A percentile compares a stretch with the other conserved stretches of the same genome.
phyloP scores from a whole-genome alignment of 768 basidiomycete genomes.

The Panaeolus papilionaceus region DNA sequence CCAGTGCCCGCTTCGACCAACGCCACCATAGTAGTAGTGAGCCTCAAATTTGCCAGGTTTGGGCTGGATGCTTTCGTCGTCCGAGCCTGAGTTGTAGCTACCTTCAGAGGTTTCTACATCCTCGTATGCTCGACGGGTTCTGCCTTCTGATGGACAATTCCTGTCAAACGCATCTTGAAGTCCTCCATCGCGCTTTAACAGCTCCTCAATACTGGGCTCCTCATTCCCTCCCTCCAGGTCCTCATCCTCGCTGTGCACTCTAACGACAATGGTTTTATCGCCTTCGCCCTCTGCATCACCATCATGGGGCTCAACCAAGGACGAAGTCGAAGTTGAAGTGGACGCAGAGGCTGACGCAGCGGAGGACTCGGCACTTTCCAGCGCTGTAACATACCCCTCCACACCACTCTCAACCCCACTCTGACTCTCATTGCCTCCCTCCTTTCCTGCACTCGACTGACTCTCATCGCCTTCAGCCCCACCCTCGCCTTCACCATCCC shows the following conservation, averaged over 20 bases:
- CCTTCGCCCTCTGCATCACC: background rate
- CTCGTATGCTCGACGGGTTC: no score
- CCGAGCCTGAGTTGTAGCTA: no score
- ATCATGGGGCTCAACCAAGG: background rate
- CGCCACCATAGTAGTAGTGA: no score
- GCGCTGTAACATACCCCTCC: conserved; percentile 13
- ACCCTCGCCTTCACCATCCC: conserved; percentile 5
- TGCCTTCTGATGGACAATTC: no score
- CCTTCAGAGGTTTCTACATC: no score
- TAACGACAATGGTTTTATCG: background rate
- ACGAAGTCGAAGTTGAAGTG: background rate
- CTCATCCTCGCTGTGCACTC: background rate
- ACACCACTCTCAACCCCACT: conserved; percentile 1
- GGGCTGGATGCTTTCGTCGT: no score
- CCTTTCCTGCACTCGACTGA: background rate
- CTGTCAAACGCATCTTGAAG: no score
- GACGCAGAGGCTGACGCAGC: background rate
- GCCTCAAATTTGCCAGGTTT: no score
- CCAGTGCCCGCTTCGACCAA: no score
- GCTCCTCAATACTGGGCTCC: no score
- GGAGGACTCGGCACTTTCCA: background rate
- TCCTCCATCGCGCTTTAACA: no score
- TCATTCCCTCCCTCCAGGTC: no score
- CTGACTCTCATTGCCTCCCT: background rate
- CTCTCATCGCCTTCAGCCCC: background rate